Evolutionary conservation across 108 stramenopile genomes (phyloP).

Genomic region (Cylindrotheca fusiformis): DNA sequence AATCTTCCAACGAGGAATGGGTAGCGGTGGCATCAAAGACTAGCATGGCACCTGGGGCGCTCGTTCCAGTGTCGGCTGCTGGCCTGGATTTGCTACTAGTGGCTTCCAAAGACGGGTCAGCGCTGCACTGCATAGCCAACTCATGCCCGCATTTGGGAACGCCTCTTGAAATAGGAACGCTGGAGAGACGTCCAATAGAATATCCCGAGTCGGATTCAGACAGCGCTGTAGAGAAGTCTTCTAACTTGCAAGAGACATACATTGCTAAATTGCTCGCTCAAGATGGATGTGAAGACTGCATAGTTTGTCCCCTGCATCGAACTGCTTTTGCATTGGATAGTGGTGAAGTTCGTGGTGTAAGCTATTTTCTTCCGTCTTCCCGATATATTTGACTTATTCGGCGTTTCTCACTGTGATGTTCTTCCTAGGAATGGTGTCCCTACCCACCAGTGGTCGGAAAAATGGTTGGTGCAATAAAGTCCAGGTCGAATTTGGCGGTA

Average conservation of each 20-base stretch:
- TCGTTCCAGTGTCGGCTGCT: conserved; percentile 78
- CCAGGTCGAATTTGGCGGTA: conserved; percentile 53
- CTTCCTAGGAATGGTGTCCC: conserved; percentile 87
- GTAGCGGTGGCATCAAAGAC: conserved; percentile 78
- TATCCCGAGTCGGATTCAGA: neutral
- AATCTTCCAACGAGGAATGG: conserved; percentile 62
- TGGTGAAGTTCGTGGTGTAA: conserved; percentile 81
- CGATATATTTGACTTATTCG: too few species aligned
- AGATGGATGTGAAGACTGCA: conserved; percentile 87
- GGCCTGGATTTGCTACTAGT: conserved; percentile 78
- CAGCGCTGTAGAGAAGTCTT: neutral
- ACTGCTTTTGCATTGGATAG: conserved; percentile 91
- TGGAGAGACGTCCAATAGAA: conserved; percentile 65
- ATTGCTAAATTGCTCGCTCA: conserved; percentile 34
- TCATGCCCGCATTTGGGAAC: conserved; percentile 96
- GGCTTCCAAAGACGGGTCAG: conserved; percentile 67
- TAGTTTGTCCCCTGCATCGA: conserved; percentile 93
- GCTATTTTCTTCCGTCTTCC: too few species aligned
- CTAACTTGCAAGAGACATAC: conserved; percentile 26
- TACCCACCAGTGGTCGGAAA: conserved; percentile 91
- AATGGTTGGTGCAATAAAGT: conserved; percentile 66
- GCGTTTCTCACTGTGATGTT: too few species aligned
- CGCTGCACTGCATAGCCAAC: conserved; percentile 88
- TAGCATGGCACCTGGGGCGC: conserved; percentile 85
- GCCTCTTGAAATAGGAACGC: conserved; percentile 88